Base-by-base conservation (phyloP, 331 rosid genomes). In the Ulmus americana region DNA sequence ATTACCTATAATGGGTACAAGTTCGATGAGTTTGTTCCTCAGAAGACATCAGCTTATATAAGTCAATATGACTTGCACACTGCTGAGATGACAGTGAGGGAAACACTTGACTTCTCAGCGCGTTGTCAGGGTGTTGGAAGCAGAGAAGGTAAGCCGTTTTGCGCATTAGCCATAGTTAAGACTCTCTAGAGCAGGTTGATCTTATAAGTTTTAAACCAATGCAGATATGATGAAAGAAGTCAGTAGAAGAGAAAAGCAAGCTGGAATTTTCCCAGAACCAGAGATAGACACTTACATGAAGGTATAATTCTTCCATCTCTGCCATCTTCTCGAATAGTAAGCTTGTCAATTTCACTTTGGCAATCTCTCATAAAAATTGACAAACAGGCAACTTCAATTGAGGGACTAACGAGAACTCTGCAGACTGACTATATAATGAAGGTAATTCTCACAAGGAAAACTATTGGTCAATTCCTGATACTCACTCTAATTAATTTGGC, bases 31-130 rank as follows among this genome's bases (percentile, higher is more conserved):
- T 74, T 74, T 47, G 64, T 61, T 72, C 94, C 94, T 58, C 85
- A 81, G 74, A 86, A 86, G 70, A 70, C 87, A 83, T 79, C 94
- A 67, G 86, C 94, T 57, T 86, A 86, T 61, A 79, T 86, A 71
- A 69, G 75, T 6, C 79, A 75, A 63, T 63, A 75, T 79, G 94
- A 86, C 79, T 67, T 86, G 47, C 94, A 86, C 71, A 45, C 81
- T 44, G 70, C 94, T 70, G 89, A 86, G 74, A 79, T 86, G 86
- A 86, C 94, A 15, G 89, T 86, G 66, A 83, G 94, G 68, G 94
- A 86, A 79, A 76, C 88, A 64, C 69, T 86, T 1, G 94, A 86
- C 78, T 86, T 86, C 70, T 76, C 92, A 1, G 84, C 83, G 20
- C 86, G 83, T 40, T 83, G 94, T 56, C 87, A 70, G 69, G 94